Evolutionary conservation across 371 early-diverging fungal genomes (phyloP), one percentile per base, ranked within the genome.

Genomic region (Thermomucor indicae-seudaticae): DNA sequence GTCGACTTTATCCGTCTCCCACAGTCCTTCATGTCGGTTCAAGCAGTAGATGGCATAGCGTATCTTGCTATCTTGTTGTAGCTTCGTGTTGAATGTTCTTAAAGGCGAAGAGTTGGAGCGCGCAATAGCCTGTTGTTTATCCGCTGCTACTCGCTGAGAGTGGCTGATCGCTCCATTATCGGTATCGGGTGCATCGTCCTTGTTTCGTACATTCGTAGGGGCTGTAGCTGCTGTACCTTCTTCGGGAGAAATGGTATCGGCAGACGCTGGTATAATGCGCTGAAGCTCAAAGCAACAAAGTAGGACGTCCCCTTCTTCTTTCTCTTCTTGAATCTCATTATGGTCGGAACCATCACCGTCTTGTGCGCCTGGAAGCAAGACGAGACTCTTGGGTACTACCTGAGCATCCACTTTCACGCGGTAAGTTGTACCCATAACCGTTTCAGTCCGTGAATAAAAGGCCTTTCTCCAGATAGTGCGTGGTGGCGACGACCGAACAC

Each of bases 1-100:
- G n/a, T 67, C 70, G 6, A 74, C 55, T 5, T 51, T 49, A 5
- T 64, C 55, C 16, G 43, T 43, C 27, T 62, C 53, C 11, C 45
- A 23, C 14, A 65, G 43, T 2, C 55, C 47, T 43, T 62, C 60
- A 39, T 73, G 74, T 3, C 65, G 59, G 23, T 69, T 71, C 0
- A 75, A 47, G 25, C 75, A 75, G 22, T 71, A 61, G 12, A 75
- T 62, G 41, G 69, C 58, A 41, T 75, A 71, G n/a, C 61, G 64
- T 23, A 75, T 60, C 14, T 67, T 69, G 37, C 19, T 37, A 10
- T 37, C 10, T 5, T 37, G 37, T 37, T 19, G 3, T 37, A 16
- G 37, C 19, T 37, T 14, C 37, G 19, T 37, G 10, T 5, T 16
- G 5, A n/a, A n/a, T n/a, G n/a, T n/a, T n/a, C n/a, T n/a, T n/a